Percentiles rank a stretch among this genome's conserved stretches.
Evolutionary conservation across 768 basidiomycete genomes (phyloP).

Genomic region (Suillus placidus): DNA sequence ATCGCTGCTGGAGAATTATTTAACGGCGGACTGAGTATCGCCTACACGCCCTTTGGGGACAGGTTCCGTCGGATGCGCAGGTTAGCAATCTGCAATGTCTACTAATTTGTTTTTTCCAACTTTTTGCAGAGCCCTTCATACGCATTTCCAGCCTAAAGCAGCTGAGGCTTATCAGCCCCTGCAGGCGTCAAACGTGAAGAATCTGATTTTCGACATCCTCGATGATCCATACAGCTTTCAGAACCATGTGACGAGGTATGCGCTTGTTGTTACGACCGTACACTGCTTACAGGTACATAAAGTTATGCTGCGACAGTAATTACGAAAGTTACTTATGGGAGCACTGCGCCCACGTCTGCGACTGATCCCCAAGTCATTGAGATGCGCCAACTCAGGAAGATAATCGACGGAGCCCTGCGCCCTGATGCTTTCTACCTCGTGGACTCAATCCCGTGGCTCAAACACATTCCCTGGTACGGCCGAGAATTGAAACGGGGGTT

Average conservation of each 20-base stretch:
- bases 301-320: not conserved
- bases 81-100: not conserved
- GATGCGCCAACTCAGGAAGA: not conserved
- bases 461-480: not conserved
- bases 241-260: not conserved
- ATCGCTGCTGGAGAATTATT: not conserved
- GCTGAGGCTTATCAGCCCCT: not conserved
- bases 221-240: not conserved
- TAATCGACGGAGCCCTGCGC: slow-evolving; percentile 19
- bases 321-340: not conserved
- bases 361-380: not conserved
- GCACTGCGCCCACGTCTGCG: not conserved
- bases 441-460: not conserved
- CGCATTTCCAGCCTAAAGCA: not conserved
- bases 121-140: not conserved
- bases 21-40: not conserved
- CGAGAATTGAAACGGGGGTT: not conserved
- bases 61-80: not conserved
- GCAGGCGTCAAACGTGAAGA: not conserved
- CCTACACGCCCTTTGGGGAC: not conserved
- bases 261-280: not conserved
- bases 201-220: not conserved
- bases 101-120: not conserved
- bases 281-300: not conserved
- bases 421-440: not conserved